Evolutionary conservation across 2,329 filamentous ascomycete genomes (phyloP).

Genomic region (Talaromyces verruculosus): DNA sequence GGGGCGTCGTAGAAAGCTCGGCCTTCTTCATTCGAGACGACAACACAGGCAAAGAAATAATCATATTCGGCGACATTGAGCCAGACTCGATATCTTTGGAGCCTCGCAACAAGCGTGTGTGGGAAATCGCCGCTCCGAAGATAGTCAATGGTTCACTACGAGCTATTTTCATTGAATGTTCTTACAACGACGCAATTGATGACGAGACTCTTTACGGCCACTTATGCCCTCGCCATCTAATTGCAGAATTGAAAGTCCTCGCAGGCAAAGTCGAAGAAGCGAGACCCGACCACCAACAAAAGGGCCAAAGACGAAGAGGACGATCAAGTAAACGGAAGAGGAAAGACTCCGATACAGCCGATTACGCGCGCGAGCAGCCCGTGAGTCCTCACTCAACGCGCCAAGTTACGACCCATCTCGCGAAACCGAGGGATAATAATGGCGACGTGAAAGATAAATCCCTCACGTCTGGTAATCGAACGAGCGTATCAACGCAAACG

Average conservation of each 20-base stretch:
- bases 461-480: background rate
- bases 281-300: slow-evolving; percentile 30
- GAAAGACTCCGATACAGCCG: slow-evolving; percentile 23
- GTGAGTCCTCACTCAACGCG: slow-evolving; percentile 32
- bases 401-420: slow-evolving; percentile 21
- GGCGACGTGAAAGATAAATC: background rate
- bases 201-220: slow-evolving; percentile 84
- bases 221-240: slow-evolving; percentile 76
- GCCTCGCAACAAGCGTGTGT: slow-evolving; percentile 78
- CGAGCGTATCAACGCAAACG: slow-evolving; percentile 12
- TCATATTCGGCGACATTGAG: slow-evolving; percentile 95
- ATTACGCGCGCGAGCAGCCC: slow-evolving; percentile 25
- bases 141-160: slow-evolving; percentile 69
- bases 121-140: slow-evolving; percentile 85
- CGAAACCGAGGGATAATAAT: background rate
- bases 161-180: slow-evolving; percentile 94
- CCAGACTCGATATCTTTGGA: slow-evolving; percentile 81
- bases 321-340: slow-evolving; percentile 47
- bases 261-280: slow-evolving; percentile 67
- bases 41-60: slow-evolving; percentile 68
- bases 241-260: slow-evolving; percentile 72
- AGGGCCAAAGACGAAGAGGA: slow-evolving; percentile 29
- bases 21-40: slow-evolving; percentile 89
- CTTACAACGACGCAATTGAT: slow-evolving; percentile 77
- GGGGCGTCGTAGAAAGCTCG: slow-evolving; percentile 66